Evolutionary conservation across 768 basidiomycete species (phyloP).

Genomic region (Lentinula sp.): DNA sequence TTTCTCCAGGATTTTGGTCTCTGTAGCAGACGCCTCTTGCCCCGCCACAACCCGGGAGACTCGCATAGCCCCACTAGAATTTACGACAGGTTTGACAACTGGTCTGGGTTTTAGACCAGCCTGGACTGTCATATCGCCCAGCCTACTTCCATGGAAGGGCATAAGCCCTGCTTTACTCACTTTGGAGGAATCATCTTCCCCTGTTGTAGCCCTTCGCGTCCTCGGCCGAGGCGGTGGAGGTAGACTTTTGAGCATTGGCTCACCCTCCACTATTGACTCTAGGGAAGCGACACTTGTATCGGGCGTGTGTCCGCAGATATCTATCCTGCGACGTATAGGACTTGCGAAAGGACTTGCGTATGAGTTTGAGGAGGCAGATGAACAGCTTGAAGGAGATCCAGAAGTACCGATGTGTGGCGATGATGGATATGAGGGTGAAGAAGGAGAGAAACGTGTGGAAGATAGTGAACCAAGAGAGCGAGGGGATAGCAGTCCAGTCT

Average conservation of each 20-base stretch:
- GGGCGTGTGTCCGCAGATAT: neutral
- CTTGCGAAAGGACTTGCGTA: neutral
- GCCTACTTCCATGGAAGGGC: neutral
- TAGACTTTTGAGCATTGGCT: constrained; percentile 1
- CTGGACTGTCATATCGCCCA: neutral
- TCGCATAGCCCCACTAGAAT: neutral
- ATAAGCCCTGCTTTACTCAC: neutral
- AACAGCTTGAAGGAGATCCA: neutral
- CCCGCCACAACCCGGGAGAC: neutral
- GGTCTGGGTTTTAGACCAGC: neutral
- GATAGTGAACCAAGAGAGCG: neutral
- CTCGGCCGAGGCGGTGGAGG: constrained; percentile 18
- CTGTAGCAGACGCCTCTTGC: neutral
- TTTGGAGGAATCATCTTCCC: neutral
- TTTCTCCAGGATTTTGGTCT: neutral
- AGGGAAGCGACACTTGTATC: neutral
- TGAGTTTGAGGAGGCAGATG: neutral
- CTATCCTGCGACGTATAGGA: neutral
- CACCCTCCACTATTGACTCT: neutral
- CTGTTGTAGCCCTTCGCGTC: neutral
- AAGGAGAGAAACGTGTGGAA: neutral
- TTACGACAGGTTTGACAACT: neutral
- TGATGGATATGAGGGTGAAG: neutral
- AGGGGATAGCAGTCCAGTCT: neutral
- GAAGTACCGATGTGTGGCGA: neutral